Evolutionary conservation across 2,329 filamentous ascomycete species (phyloP).

Genomic region (Neonectria sp.): DNA sequence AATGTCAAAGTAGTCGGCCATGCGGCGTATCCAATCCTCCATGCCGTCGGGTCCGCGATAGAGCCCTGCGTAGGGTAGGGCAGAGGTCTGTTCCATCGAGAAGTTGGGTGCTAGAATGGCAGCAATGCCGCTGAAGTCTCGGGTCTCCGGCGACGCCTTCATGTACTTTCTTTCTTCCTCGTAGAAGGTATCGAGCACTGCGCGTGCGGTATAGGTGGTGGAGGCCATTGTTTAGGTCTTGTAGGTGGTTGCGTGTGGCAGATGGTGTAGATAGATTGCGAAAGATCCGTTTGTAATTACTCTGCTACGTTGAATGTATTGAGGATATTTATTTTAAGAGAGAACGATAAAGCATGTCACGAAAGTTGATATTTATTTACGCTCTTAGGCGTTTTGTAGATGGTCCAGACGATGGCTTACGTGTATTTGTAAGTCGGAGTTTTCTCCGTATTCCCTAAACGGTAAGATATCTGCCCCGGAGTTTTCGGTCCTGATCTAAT

Average conservation of each 20-base stretch:
- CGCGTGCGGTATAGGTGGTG: constrained; percentile 41
- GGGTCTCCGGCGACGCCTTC: constrained; percentile 45
- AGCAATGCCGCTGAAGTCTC: constrained; percentile 52
- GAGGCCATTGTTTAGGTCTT: constrained; percentile 4
- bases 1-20: constrained; percentile 47
- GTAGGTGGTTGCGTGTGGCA: not conserved
- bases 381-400: not conserved
- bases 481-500: not conserved
- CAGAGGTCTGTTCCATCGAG: constrained; percentile 50
- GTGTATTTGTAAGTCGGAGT: constrained; percentile 1
- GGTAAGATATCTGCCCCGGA: not conserved
- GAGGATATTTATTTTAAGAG: no score
- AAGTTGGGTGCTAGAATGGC: constrained; percentile 45
- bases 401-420: not conserved
- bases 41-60: constrained; percentile 51
- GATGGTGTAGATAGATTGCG: no score
- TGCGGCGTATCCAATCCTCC: constrained; percentile 49
- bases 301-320: not conserved
- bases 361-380: not conserved
- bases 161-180: constrained; percentile 54
- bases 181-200: constrained; percentile 53
- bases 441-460: not conserved
- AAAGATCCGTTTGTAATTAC: not conserved
- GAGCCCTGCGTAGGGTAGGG: constrained; percentile 52
- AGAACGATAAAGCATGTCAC: not conserved